A percentile compares a stretch with the other conserved stretches of the same genome.
Evolutionary conservation across 192 early-diverging fungal species (phyloP).

Genomic region (Gigaspora rosea): DNA sequence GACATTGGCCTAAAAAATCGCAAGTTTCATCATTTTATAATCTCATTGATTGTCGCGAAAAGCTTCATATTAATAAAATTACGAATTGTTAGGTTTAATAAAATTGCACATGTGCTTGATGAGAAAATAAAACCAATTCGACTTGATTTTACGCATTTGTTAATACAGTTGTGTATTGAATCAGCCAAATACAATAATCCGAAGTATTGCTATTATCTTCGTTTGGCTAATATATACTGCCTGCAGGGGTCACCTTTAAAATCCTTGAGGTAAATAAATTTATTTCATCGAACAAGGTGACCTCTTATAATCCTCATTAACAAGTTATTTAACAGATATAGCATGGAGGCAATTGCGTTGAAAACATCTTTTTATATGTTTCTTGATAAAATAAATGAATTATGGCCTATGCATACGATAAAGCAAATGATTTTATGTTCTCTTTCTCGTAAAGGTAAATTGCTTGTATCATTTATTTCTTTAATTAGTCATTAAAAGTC

Average conservation of each 20-base stretch:
- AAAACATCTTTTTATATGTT: not conserved
- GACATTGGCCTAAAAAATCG: slow-evolving; percentile 2
- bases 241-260: not conserved
- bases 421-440: slow-evolving; percentile 10
- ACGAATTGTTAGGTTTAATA: not conserved
- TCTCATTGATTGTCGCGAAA: not conserved
- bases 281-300: not conserved
- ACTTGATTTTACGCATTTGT: not conserved
- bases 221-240: not conserved
- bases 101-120: not conserved
- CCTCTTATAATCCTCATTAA: not conserved
- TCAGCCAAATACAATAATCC: not conserved
- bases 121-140: not conserved
- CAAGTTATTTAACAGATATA: not conserved
- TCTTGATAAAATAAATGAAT: not conserved
- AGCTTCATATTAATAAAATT: not conserved
- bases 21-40: not conserved
- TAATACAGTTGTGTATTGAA: not conserved
- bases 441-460: slow-evolving; percentile 18
- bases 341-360: not conserved
- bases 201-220: slow-evolving; percentile 4
- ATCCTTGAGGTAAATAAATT: slow-evolving; percentile 8
- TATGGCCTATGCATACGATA: not conserved
- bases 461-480: not conserved
- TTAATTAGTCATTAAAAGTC: not conserved